These are phyloP conservation scores for Euphorbia corollata DNA, from an alignment of 441 rosid species.

Conservation along the genomic window DNA sequence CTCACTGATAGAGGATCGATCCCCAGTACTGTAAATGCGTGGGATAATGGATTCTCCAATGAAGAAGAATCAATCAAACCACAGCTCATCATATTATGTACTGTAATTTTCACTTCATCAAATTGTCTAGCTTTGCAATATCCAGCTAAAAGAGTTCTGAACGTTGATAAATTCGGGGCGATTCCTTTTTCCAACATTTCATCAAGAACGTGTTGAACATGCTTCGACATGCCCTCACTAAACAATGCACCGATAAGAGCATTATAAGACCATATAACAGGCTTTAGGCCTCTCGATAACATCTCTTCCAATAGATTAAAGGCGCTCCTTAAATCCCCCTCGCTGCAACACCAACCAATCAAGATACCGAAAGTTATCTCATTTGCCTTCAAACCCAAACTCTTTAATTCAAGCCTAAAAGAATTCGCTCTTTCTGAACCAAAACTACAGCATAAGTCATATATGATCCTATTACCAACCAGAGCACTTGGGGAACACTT, in stretches of 20 bases:
- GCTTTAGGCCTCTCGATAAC: constrained; percentile 46
- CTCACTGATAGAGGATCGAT: constrained; percentile 51
- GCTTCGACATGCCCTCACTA: constrained; percentile 47
- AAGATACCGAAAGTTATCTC: constrained; percentile 61
- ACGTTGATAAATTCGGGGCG: constrained; percentile 39
- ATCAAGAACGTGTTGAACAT: constrained; percentile 38
- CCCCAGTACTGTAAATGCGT: constrained; percentile 53
- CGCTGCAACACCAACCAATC: constrained; percentile 58
- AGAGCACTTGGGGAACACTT: constrained; percentile 37
- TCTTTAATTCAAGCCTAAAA: constrained; percentile 50
- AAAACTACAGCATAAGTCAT: constrained; percentile 40
- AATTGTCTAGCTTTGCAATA: constrained; percentile 67
- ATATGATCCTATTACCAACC: constrained; percentile 54
- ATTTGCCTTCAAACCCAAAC: constrained; percentile 50
- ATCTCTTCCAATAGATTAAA: constrained; percentile 48
- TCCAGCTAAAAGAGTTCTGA: constrained; percentile 53
- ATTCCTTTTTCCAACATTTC: constrained; percentile 50
- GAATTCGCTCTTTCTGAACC: constrained; percentile 49
- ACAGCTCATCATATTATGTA: constrained; percentile 43
- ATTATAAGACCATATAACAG: constrained; percentile 43
- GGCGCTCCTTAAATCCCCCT: constrained; percentile 46
- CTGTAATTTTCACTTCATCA: constrained; percentile 44
- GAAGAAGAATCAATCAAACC: constrained; percentile 41
- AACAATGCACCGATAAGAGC: constrained; percentile 51
- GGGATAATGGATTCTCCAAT: constrained; percentile 48